Conservation (phyloP, 2,329 filamentous ascomycete species). For the Colletotrichum godetiae region DNA sequence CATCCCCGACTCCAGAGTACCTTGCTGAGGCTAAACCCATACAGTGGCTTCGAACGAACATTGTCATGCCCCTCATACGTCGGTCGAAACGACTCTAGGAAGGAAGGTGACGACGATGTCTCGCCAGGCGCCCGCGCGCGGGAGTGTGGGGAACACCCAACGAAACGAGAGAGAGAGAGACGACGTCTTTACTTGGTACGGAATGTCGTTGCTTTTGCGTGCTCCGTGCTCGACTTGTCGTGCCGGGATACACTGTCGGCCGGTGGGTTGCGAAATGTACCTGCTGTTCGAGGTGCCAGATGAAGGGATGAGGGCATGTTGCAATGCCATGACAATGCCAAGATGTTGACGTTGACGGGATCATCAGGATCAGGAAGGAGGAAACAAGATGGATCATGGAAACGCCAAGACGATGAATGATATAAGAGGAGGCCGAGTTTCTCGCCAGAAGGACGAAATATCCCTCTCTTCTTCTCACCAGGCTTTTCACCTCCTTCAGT, state of each 20-base stretch:
- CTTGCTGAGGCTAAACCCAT: constrained; percentile 4
- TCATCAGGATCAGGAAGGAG: background rate
- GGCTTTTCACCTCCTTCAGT: constrained; percentile 15
- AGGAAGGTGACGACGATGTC: constrained; percentile 29
- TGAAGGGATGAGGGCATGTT: background rate
- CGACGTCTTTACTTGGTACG: background rate
- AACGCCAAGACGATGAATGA: constrained; percentile 10
- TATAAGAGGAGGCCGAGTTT: constrained; percentile 16
- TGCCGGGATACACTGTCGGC: background rate
- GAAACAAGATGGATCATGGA: background rate
- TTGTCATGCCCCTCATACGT: background rate
- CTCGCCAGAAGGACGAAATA: background rate
- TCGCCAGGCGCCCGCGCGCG: constrained; percentile 4
- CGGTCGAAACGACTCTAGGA: constrained; percentile 17
- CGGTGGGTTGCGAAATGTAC: background rate
- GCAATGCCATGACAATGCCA: constrained; percentile 14
- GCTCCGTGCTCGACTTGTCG: background rate
- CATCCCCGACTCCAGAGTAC: background rate
- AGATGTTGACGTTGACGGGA: constrained; percentile 6
- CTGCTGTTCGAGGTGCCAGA: background rate
- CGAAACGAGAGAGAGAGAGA: too few relatives aligned
- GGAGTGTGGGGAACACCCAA: constrained; percentile 3
- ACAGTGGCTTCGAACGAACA: background rate
- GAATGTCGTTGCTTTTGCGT: constrained; percentile 16
- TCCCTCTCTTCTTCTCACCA: background rate